phyloP scores from a whole-genome alignment of 805 yeast species.

The Cyberlindnera meyerae region DNA sequence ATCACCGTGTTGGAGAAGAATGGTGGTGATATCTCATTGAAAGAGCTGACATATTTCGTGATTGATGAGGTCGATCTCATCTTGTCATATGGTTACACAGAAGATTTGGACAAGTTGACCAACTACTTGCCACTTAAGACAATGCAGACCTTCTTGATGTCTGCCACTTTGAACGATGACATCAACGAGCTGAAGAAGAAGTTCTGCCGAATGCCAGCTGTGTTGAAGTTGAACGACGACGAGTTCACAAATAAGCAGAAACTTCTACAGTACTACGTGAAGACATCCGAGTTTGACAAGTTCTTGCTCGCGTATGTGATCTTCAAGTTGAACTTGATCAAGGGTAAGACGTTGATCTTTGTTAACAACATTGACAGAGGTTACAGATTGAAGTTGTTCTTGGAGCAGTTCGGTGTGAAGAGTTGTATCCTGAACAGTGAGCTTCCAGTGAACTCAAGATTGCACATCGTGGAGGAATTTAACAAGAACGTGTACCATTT shows the following conservation, averaged over 20 bases:
- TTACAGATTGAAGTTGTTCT: conserved; percentile 80
- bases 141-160: conserved; percentile 88
- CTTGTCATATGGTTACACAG: conserved; percentile 84
- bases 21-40: conserved; percentile 43
- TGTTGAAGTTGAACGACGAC: conserved; percentile 73
- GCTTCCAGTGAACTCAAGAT: conserved; percentile 84
- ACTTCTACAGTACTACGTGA: conserved; percentile 80
- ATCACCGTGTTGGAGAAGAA: conserved; percentile 48
- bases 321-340: conserved; percentile 78
- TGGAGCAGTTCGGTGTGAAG: conserved; percentile 91
- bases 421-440: conserved; percentile 89
- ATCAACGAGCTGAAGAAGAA: conserved; percentile 67
- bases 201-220: conserved; percentile 80
- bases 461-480: conserved; percentile 93
- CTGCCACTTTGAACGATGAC: conserved; percentile 91
- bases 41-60: conserved; percentile 62
- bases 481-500: conserved; percentile 83
- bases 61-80: conserved; percentile 95
- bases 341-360: conserved; percentile 86
- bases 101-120: conserved; percentile 68
- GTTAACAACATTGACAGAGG: conserved; percentile 96
- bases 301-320: conserved; percentile 87
- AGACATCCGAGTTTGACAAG: conserved; percentile 84
- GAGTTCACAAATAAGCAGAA: conserved; percentile 48
- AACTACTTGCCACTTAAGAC: conserved; percentile 63